Evolutionary conservation across 106 monocot genomes (phyloP).

Genomic region (Ottelia alismoides): DNA sequence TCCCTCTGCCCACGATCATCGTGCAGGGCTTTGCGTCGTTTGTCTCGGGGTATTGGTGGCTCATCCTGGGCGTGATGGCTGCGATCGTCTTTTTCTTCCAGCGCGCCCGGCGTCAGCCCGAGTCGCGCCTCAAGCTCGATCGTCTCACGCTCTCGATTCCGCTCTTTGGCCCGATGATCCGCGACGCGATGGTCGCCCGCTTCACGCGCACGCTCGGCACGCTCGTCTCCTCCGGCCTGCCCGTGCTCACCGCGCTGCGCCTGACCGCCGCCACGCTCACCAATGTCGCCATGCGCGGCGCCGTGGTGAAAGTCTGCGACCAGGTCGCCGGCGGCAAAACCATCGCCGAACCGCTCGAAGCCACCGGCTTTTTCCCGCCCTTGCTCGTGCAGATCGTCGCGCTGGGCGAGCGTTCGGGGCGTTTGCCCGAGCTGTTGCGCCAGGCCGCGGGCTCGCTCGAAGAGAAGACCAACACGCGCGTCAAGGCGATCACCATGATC

Average conservation of each 20-base stretch:
- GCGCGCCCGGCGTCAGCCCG: too few relatives aligned
- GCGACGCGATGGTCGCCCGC: not conserved
- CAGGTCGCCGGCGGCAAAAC: not conserved
- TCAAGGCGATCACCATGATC: not conserved
- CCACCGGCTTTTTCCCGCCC: not conserved
- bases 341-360: not conserved
- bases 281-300: not conserved
- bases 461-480: not conserved
- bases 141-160: not conserved
- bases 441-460: not conserved
- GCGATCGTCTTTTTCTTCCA: not conserved
- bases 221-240: not conserved
- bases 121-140: not conserved
- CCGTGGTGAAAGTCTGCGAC: not conserved
- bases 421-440: not conserved
- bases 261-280: not conserved
- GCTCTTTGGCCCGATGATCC: not conserved
- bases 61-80: not conserved
- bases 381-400: not conserved
- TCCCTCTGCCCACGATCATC: not conserved
- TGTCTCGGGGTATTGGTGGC: not conserved
- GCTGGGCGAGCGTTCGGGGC: not conserved
- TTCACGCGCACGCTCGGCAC: not conserved
- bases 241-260: not conserved
- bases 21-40: not conserved